Conservation (phyloP, 139 green algal genomes). For the Chlorella sp. region DNA sequence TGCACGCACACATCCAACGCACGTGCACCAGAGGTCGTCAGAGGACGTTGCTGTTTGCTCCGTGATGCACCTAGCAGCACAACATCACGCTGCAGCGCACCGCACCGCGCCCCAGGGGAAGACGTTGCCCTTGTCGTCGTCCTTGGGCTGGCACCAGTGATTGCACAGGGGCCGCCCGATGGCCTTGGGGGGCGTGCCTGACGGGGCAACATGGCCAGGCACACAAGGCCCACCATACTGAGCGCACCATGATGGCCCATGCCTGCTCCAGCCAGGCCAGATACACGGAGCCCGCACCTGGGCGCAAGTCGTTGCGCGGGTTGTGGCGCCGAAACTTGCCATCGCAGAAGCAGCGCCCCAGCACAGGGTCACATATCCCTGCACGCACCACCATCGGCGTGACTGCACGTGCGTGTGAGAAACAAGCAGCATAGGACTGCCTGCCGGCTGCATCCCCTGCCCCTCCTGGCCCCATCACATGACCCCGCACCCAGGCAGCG, state of each 20-base stretch:
- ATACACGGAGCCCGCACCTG: too few relatives aligned
- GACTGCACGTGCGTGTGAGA: neutral
- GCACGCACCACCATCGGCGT: neutral
- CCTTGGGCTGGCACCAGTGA: slow-evolving; percentile 26
- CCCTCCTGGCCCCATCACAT: too few relatives aligned
- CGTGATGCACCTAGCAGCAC: too few relatives aligned
- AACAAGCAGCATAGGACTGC: neutral
- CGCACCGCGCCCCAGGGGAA: slow-evolving; percentile 24
- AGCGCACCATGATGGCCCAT: too few relatives aligned
- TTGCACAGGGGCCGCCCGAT: slow-evolving; percentile 22
- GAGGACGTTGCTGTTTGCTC: too few relatives aligned
- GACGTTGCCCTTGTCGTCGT: slow-evolving; percentile 33
- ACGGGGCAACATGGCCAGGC: too few relatives aligned
- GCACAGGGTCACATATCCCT: slow-evolving; percentile 48
- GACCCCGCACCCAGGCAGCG: slow-evolving; percentile 24
- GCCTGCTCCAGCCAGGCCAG: too few relatives aligned
- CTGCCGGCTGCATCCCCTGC: neutral
- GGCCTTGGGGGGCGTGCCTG: slow-evolving; percentile 22
- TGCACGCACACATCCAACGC: slow-evolving; percentile 11
- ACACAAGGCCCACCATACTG: too few relatives aligned
- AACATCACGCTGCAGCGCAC: too few relatives aligned
- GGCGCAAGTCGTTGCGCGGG: slow-evolving; percentile 17
- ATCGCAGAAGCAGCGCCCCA: slow-evolving; percentile 47
- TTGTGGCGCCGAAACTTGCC: slow-evolving; percentile 27
- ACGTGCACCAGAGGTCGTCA: too few relatives aligned